Evolutionary conservation across 768 basidiomycete species (phyloP).

Genomic region (Tephrocybe sp.): DNA sequence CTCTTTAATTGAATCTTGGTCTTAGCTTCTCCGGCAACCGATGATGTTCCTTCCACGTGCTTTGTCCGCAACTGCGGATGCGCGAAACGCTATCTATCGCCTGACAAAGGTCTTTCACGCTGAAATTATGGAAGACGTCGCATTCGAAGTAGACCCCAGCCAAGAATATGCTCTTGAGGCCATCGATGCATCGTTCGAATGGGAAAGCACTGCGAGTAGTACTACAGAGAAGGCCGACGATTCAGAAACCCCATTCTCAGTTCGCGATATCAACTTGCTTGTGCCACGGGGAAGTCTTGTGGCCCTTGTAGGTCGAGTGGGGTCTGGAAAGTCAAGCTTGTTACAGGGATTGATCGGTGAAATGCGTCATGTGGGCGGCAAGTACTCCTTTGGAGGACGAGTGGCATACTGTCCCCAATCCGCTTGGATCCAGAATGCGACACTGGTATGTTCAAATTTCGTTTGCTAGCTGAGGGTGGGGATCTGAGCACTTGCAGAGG

Average conservation of each 20-base stretch:
- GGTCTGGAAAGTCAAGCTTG: slow-evolving; percentile 66
- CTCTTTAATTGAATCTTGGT: too few species aligned
- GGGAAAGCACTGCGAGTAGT: slow-evolving; percentile 41
- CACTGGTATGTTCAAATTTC: slow-evolving; percentile 40
- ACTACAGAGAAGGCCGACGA: slow-evolving; percentile 14
- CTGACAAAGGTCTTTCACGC: slow-evolving; percentile 54
- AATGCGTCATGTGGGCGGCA: slow-evolving; percentile 56
- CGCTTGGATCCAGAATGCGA: slow-evolving; percentile 77
- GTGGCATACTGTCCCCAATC: slow-evolving; percentile 74
- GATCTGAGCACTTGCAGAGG: slow-evolving; percentile 32
- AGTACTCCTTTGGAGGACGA: slow-evolving; percentile 58
- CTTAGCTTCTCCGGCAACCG: slow-evolving; percentile 66
- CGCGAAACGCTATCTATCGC: slow-evolving; percentile 58
- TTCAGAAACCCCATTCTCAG: slow-evolving; percentile 40
- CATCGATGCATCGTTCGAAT: slow-evolving; percentile 59
- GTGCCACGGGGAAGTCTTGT: slow-evolving; percentile 59
- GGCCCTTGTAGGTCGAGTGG: slow-evolving; percentile 69
- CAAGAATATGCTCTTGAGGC: slow-evolving; percentile 51
- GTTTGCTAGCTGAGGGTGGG: neutral
- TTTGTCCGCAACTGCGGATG: slow-evolving; percentile 63
- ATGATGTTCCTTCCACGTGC: slow-evolving; percentile 67
- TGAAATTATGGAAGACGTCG: slow-evolving; percentile 42
- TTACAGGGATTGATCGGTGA: slow-evolving; percentile 69
- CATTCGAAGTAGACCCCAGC: slow-evolving; percentile 42
- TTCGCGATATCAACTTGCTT: slow-evolving; percentile 49